Evolutionary conservation across 768 basidiomycete genomes (phyloP), one percentile per base, ranked within the genome.

Genomic region (Macrolepiota dolichaula): DNA sequence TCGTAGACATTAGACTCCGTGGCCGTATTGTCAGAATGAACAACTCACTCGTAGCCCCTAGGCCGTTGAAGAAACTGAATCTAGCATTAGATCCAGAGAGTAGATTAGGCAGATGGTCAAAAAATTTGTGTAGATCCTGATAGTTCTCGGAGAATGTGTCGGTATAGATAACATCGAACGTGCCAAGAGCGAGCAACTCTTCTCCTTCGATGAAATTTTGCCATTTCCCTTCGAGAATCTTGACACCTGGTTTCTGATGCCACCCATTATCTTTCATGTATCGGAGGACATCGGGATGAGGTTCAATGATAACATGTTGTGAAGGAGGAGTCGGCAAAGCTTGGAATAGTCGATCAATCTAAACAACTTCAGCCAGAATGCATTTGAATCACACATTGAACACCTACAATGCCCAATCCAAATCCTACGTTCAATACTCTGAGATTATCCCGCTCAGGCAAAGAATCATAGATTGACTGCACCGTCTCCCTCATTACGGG

Each of bases 21-120:
- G 29, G 29, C 29, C 29, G 29, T 57, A 35, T 53, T 49, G 22
- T 5, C 37, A 17, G 42, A 63, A 38, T 57, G 36, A 52, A n/a
- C 22, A 24, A 76, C 88, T 71, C 69, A 91, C 93, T 94, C 7
- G 94, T 98, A 32, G 96, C 96, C 15, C 93, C 97, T 9, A 99
- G 82, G 12, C 97, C 97, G 69, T 99, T 94, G 82, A 98, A 99
- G 75, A 98, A 99, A 62, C 94, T 89, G 70, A 96, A 92, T 15
- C 85, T 79, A n/a, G 90, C 88, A 13, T 86, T 78, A n/a, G 85
- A 82, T 13, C 86, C 86, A 22, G 81, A 79, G 15, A 98, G 78
- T 4, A 99, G 79, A 66, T 90, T 80, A 2, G 92, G 93, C 2
- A 97, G 72, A 49, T 82, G 77, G 57, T 86, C 85, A 72, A 99